Base-by-base conservation (phyloP, 495 filamentous ascomycete genomes). In the Cladorrhinum samala region DNA sequence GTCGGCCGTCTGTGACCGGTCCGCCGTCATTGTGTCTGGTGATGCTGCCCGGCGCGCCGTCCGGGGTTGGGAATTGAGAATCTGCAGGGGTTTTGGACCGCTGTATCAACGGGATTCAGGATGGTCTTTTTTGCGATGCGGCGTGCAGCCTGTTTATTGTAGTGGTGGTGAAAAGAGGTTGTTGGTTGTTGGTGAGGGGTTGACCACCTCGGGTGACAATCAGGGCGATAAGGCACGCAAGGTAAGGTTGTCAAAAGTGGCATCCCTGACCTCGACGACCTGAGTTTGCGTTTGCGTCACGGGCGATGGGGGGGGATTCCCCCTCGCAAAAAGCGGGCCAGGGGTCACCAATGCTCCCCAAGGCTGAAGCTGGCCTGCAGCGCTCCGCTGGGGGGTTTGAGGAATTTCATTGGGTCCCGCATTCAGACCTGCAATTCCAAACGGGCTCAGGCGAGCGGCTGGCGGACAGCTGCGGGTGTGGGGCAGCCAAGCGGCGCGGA, bases 1-100 rank as follows among this genome's bases (percentile, higher is more conserved):
- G 61, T 84, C 86, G 50, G 84, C 57, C 3, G 67, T 65, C 61
- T 75, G 75, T 16, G 73, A 47, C 33, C 63, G 64, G 40, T 71
- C 74, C 52, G 65, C 62, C 33, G 73, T 59, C 73, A 76, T 77
- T 27, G 21, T 62, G 62, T 21, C 38, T 53, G 37, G 24, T 16
- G 50, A 46, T 54, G 43, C 53, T 41, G 39, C 20, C 20, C 20
- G 39, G 16, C 16, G 20, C n/a, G 39, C 39, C 9, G 39, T 41
- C 16, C 17, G 6, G 39, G 39, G 4, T 41, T 41, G 39, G 20
- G 39, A n/a, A n/a, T n/a, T n/a, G n/a, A n/a, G n/a, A n/a, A n/a
- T n/a, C n/a, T n/a, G n/a, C n/a, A n/a, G n/a, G n/a, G n/a, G n/a
- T n/a, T n/a, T n/a, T n/a, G n/a, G n/a, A n/a, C n/a, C n/a, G n/a